These are phyloP conservation scores for Thoreauomyces humboldtii DNA, from an alignment of 192 early-diverging fungal genomes.

Conservation along the genomic window DNA sequence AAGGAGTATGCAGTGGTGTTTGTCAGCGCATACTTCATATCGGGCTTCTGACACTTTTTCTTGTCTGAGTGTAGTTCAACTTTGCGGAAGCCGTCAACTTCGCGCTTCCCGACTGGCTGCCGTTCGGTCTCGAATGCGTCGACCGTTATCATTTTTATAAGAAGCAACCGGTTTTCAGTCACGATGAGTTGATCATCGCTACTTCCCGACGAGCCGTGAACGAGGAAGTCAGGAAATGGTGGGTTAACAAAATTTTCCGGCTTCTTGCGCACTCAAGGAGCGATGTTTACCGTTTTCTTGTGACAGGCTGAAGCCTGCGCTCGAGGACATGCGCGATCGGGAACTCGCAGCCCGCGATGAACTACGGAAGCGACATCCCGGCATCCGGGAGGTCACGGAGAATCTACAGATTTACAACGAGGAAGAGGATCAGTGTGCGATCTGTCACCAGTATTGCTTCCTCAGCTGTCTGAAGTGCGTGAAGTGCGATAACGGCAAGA, in stretches of 20 bases:
- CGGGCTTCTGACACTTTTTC: not conserved
- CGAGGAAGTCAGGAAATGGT: slow-evolving; percentile 26
- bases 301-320: slow-evolving; percentile 21
- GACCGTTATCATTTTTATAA: slow-evolving; percentile 72
- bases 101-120: slow-evolving; percentile 86
- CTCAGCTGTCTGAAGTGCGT: slow-evolving; percentile 8
- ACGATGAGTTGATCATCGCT: slow-evolving; percentile 75
- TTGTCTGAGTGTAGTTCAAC: slow-evolving; percentile 43
- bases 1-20: slow-evolving; percentile 62
- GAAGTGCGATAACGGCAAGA: slow-evolving; percentile 53
- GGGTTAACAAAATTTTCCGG: not conserved
- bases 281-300: not conserved
- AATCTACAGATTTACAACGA: not conserved
- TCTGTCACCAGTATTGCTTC: slow-evolving; percentile 34
- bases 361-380: slow-evolving; percentile 6
- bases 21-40: not conserved
- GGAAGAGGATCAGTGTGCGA: slow-evolving; percentile 31
- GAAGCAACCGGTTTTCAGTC: slow-evolving; percentile 85
- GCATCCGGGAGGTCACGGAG: not conserved
- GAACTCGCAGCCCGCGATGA: slow-evolving; percentile 14
- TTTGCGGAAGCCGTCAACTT: slow-evolving; percentile 96
- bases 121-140: slow-evolving; percentile 71
- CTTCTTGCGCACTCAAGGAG: not conserved
- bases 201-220: slow-evolving; percentile 16
- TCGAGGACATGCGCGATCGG: slow-evolving; percentile 18